A percentile compares a stretch with the other conserved stretches of the same genome.
These are phyloP conservation scores for Fusarium mangiferae DNA, from an alignment of 2,329 filamentous ascomycete species.

Conservation along the genomic window DNA sequence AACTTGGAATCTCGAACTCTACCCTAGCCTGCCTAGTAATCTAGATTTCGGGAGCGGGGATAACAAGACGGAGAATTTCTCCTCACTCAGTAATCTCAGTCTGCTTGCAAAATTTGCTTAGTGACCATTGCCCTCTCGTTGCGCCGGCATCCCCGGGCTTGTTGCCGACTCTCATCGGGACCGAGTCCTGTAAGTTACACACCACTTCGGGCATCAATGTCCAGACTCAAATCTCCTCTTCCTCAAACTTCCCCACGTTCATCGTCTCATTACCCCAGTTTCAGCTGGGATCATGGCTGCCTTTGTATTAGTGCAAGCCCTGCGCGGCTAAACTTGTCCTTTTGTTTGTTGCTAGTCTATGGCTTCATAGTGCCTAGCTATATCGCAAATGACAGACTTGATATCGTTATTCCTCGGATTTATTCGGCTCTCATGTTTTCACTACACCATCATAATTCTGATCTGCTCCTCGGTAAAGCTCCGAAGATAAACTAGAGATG, in stretches of 20 bases:
- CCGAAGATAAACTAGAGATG: not conserved
- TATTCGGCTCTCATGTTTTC: not conserved
- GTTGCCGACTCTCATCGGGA: slow-evolving; percentile 2
- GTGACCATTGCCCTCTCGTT: not conserved
- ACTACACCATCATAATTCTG: not conserved
- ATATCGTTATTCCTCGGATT: not conserved
- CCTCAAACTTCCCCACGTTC: slow-evolving; percentile 16
- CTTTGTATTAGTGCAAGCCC: slow-evolving; percentile 12
- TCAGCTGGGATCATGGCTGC: slow-evolving; percentile 7
- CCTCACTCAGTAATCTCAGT: not conserved
- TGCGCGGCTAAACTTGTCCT: slow-evolving; percentile 11
- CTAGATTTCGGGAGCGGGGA: slow-evolving; percentile 37
- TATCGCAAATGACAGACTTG: not conserved
- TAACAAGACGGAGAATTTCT: slow-evolving; percentile 18
- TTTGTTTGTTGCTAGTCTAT: not conserved
- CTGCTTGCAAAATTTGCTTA: not conserved
- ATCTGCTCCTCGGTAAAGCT: slow-evolving; percentile 22
- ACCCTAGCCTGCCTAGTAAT: slow-evolving; percentile 4
- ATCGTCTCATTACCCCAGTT: slow-evolving; percentile 20
- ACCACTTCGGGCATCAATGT: slow-evolving; percentile 28
- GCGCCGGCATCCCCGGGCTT: not conserved
- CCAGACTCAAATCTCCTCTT: slow-evolving; percentile 5
- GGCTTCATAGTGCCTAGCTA: not conserved
- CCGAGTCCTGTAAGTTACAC: not conserved
- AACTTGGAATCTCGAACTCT: not conserved